Evolutionary conservation across 164 flowering plant species (phyloP).

Genomic region (Stephania japonica): DNA sequence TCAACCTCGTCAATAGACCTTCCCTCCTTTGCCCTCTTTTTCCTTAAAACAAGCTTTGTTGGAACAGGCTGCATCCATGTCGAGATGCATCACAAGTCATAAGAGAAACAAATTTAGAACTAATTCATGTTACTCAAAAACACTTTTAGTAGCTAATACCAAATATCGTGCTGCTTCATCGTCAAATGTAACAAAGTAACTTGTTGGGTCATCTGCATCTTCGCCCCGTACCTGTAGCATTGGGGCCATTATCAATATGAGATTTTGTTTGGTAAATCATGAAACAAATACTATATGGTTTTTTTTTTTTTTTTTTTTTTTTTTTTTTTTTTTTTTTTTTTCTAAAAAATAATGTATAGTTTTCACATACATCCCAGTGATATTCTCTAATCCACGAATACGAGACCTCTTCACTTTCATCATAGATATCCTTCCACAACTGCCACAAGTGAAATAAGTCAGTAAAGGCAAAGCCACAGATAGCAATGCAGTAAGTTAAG

Average conservation of each 20-base stretch:
- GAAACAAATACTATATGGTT: too few relatives aligned
- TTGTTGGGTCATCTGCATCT: slow-evolving; percentile 72
- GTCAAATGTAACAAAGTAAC: slow-evolving; percentile 73
- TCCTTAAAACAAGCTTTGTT: slow-evolving; percentile 68
- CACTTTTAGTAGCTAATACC: slow-evolving; percentile 31
- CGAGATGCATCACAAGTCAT: slow-evolving; percentile 8
- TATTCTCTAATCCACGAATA: slow-evolving; percentile 92
- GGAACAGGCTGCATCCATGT: slow-evolving; percentile 76
- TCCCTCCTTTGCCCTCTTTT: slow-evolving; percentile 84
- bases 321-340: too few relatives aligned
- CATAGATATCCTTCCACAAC: slow-evolving; percentile 76
- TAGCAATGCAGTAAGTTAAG: neutral
- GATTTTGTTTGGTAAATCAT: neutral
- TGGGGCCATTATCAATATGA: slow-evolving; percentile 2
- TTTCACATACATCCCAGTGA: slow-evolving; percentile 85
- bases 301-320: too few relatives aligned
- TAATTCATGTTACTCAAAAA: neutral
- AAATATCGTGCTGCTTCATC: slow-evolving; percentile 74
- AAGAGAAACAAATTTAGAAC: neutral
- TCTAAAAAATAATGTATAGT: slow-evolving; percentile 4
- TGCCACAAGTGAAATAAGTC: slow-evolving; percentile 27
- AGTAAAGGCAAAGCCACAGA: slow-evolving; percentile 1
- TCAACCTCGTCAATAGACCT: slow-evolving; percentile 69
- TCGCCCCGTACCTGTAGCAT: slow-evolving; percentile 76
- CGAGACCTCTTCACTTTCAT: slow-evolving; percentile 71